A percentile compares a stretch with the other conserved stretches of the same genome.
Evolutionary conservation across 768 basidiomycete species (phyloP).

Genomic region (Pulveroboletus sp.): DNA sequence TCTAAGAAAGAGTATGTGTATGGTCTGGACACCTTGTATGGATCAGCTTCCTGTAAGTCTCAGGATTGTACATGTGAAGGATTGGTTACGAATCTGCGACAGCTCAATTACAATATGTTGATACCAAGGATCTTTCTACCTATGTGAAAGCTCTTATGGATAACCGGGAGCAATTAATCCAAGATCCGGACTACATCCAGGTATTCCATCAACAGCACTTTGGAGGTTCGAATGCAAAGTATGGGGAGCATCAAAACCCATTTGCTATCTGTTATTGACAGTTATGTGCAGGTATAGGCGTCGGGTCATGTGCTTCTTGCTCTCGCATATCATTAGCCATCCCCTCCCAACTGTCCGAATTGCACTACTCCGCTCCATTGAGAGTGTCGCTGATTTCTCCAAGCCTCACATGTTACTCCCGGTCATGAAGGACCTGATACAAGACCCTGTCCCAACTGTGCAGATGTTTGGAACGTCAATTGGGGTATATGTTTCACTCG

Average conservation of each 20-base stretch:
- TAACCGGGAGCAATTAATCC: constrained; percentile 50
- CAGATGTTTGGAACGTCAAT: constrained; percentile 38
- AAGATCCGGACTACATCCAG: constrained; percentile 55
- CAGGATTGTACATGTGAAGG: neutral
- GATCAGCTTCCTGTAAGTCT: constrained; percentile 49
- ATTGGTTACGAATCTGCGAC: constrained; percentile 21
- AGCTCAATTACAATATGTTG: constrained; percentile 61
- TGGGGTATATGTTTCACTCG: constrained; percentile 29
- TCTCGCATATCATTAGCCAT: constrained; percentile 73
- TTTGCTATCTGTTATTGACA: constrained; percentile 27
- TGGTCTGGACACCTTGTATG: constrained; percentile 71
- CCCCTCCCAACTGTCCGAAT: constrained; percentile 44
- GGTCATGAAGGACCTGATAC: constrained; percentile 41
- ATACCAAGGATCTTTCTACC: constrained; percentile 54
- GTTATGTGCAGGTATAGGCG: constrained; percentile 53
- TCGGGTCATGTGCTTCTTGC: constrained; percentile 66
- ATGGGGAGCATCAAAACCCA: constrained; percentile 24
- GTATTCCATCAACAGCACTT: constrained; percentile 59
- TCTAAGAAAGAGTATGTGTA: constrained; percentile 51
- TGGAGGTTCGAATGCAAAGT: constrained; percentile 42
- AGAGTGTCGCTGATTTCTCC: constrained; percentile 36
- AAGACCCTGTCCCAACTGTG: constrained; percentile 19
- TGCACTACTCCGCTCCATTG: constrained; percentile 46
- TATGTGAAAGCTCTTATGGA: constrained; percentile 52
- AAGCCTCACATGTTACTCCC: constrained; percentile 57